These are phyloP conservation scores for Fraxinus quadrangulata DNA, from an alignment of 257 asterid species.

Conservation along the genomic window DNA sequence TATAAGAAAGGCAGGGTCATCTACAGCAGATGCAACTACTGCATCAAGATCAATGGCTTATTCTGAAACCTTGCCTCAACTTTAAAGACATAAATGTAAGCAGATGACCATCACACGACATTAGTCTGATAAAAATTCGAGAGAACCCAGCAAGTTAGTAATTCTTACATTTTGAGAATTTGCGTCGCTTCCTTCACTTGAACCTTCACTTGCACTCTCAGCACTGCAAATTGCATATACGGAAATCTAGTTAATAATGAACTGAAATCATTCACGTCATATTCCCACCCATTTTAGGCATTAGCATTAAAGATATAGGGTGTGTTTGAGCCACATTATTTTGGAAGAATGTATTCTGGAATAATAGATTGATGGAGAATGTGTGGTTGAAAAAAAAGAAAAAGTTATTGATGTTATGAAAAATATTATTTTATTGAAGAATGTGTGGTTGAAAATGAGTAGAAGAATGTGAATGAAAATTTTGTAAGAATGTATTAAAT, in stretches of 20 bases:
- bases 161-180: slow-evolving; percentile 81
- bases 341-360: too few species aligned
- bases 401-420: too few species aligned
- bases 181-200: slow-evolving; percentile 90
- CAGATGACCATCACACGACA: not conserved
- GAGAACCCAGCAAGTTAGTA: not conserved
- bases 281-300: not conserved
- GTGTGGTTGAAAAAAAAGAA: too few species aligned
- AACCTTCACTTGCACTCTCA: slow-evolving; percentile 87
- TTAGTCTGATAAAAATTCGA: not conserved
- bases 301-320: not conserved
- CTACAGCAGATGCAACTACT: not conserved
- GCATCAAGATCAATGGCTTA: not conserved
- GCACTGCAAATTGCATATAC: slow-evolving; percentile 50
- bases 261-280: slow-evolving; percentile 7
- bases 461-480: too few species aligned
- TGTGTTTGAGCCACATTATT: too few species aligned
- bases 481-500: too few species aligned
- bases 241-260: slow-evolving; percentile 23
- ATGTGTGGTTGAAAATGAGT: too few species aligned
- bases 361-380: too few species aligned
- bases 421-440: too few species aligned
- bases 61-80: not conserved
- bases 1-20: not conserved
- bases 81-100: not conserved